These are phyloP conservation scores for Pleoardoris graminearum DNA, from an alignment of 2,329 filamentous ascomycete genomes.

Conservation along the genomic window DNA sequence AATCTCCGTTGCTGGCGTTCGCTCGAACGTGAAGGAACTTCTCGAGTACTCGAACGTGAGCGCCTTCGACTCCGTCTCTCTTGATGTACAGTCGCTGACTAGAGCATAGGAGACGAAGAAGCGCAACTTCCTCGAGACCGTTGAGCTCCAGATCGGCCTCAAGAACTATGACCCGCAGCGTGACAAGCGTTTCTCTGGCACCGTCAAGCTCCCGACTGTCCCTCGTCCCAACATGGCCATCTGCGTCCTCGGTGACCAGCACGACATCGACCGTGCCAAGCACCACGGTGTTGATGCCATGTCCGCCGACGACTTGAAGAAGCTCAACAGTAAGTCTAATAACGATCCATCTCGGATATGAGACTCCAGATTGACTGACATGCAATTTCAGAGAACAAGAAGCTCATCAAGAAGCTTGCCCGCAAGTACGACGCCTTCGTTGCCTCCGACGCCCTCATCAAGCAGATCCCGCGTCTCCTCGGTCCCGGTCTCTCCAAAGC, in stretches of 20 bases:
- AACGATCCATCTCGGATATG: no score
- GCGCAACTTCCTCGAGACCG: constrained; percentile 95
- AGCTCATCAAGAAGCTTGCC: constrained; percentile 99
- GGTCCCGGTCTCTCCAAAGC: constrained; percentile 69
- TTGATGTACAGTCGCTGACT: not conserved
- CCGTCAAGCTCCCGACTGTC: constrained; percentile 90
- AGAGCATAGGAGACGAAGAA: constrained; percentile 75
- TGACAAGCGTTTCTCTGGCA: constrained; percentile 99
- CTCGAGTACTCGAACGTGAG: constrained; percentile 89
- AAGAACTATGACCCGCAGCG: constrained; percentile 78
- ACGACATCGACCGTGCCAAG: constrained; percentile 99
- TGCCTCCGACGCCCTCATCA: constrained; percentile 96
- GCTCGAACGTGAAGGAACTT: constrained; percentile 88
- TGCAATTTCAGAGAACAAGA: no score
- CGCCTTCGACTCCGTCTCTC: no score
- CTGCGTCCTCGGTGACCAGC: constrained; percentile 83
- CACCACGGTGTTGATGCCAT: constrained; percentile 98
- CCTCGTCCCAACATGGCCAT: constrained; percentile 70
- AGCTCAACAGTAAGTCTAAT: no score
- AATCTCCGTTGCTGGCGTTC: constrained; percentile 87
- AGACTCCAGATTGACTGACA: no score
- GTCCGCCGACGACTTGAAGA: constrained; percentile 98
- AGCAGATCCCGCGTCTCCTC: constrained; percentile 99
- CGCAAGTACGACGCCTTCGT: constrained; percentile 99
- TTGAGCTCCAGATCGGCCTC: constrained; percentile 65